Base-by-base conservation (phyloP, 75 land plant genomes). In the Gnetum montanum region DNA sequence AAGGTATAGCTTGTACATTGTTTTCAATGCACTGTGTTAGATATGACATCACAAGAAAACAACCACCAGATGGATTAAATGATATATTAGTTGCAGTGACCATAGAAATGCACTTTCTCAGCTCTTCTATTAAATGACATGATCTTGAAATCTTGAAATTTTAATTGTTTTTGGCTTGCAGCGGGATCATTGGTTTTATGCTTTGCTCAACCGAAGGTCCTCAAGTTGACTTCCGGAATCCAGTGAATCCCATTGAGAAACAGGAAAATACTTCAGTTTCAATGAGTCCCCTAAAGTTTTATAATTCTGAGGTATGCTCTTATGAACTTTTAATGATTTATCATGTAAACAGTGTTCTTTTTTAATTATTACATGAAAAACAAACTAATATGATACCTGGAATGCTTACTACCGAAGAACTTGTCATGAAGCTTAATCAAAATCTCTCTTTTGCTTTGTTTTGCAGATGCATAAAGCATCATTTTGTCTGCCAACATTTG, bases 181-280 rank as follows among this genome's bases (percentile, higher is more conserved):
- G 99, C 70, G 99, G 99, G 3, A 85, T 86, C 49, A 86, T 95
- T 67, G 99, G 99, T n/a, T 95, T 95, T 68, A 90, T 95, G 99
- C 83, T 95, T 28, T 95, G 99, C 60, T 86, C 96, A 4, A 86
- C 88, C 34, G 99, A 86, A 63, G 98, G 99, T 11, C 99, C 99
- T 13, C 12, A 63, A 22, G 99, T 95, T 31, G 84, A 95, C 59
- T 90, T 95, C 55, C 74, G 73, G 63, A 74, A 83, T 46, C 88
- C 99, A 0, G 68, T 78, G 28, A 80, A 81, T 59, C 70, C 75
- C 3, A 78, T 86, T 8, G 83, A 90, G 10, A 75, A 78, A 30
- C 52, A 64, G 29, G 70, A 64, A 11, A 34, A 23, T 19, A 31
- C 26, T 19, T 22, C 31, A 54, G 64, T 67, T 25, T 43, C 75